phyloP scores from a whole-genome alignment of 2,329 filamentous ascomycete species.

The Dothistroma septosporum region DNA sequence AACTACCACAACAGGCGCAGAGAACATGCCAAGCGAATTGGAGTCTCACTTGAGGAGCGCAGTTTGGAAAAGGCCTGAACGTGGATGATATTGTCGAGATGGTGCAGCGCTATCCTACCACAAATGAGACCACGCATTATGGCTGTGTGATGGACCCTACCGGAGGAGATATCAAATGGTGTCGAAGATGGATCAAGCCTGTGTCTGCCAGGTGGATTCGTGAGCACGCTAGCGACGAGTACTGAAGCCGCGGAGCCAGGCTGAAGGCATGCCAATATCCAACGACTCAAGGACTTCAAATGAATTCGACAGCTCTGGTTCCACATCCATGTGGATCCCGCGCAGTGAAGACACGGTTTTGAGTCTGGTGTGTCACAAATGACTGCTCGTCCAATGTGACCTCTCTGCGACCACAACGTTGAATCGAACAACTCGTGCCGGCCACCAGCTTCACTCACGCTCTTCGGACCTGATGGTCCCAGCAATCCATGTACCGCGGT shows the following conservation, averaged over 20 bases:
- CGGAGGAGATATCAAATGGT: constrained; percentile 20
- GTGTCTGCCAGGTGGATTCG: constrained; percentile 20
- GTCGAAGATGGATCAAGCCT: constrained; percentile 21
- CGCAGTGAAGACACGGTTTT: too few species aligned
- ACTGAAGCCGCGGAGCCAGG: background rate
- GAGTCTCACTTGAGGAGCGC: constrained; percentile 2
- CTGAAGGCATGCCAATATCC: background rate
- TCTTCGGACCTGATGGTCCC: background rate
- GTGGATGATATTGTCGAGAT: constrained; percentile 44
- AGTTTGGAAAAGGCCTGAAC: constrained; percentile 29
- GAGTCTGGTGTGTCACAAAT: too few species aligned
- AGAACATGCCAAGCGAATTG: constrained; percentile 5
- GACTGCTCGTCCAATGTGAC: too few species aligned
- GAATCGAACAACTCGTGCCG: too few species aligned
- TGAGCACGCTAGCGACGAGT: constrained; percentile 13
- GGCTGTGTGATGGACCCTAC: constrained; percentile 54
- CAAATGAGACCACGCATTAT: constrained; percentile 58
- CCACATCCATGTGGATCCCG: too few species aligned
- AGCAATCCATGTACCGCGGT: background rate
- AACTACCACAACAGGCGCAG: constrained; percentile 28
- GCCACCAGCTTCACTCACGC: background rate
- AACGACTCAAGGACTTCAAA: too few species aligned
- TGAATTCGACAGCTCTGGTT: too few species aligned
- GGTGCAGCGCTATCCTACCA: constrained; percentile 51
- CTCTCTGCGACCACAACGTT: too few species aligned